Evolutionary conservation across 192 early-diverging fungal genomes (phyloP).

Genomic region (Kappamyces sp.): DNA sequence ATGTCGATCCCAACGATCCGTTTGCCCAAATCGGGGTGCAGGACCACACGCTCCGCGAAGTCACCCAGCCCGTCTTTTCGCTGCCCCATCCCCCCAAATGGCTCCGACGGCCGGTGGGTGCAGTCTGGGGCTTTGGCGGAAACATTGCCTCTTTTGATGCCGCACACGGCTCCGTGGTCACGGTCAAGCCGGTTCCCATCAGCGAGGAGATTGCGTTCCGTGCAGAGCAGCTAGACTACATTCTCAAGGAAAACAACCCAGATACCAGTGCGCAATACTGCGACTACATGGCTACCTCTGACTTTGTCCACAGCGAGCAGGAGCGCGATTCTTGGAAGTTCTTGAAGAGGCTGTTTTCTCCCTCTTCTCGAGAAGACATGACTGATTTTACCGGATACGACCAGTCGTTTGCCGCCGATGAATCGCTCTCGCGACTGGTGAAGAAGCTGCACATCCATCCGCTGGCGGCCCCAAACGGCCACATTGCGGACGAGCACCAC

Average conservation of each 20-base stretch:
- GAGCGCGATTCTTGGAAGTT: constrained; percentile 68
- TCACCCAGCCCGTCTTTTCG: constrained; percentile 21
- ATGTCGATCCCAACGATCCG: constrained; percentile 55
- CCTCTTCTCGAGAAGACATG: constrained; percentile 71
- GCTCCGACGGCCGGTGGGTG: constrained; percentile 83
- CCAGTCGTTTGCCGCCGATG: constrained; percentile 55
- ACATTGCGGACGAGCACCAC: constrained; percentile 13
- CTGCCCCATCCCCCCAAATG: constrained; percentile 83
- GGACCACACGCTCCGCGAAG: constrained; percentile 1
- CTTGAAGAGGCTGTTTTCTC: constrained; percentile 75
- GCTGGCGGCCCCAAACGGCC: constrained; percentile 9
- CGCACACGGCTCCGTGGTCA: constrained; percentile 35
- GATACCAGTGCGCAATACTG: constrained; percentile 37
- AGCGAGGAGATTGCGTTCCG: constrained; percentile 66
- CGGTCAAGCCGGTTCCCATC: constrained; percentile 60
- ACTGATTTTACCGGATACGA: constrained; percentile 88
- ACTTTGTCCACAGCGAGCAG: constrained; percentile 24
- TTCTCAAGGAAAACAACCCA: constrained; percentile 38
- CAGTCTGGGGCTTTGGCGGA: constrained; percentile 84
- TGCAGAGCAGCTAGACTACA: constrained; percentile 66
- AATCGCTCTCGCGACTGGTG: constrained; percentile 50
- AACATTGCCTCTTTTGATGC: constrained; percentile 74
- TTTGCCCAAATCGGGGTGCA: constrained; percentile 53
- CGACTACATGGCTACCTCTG: constrained; percentile 19
- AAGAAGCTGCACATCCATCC: constrained; percentile 35